These are phyloP conservation scores for Rhododendron griersonianum DNA, from an alignment of 148 eudicot genomes.

Conservation along the genomic window DNA sequence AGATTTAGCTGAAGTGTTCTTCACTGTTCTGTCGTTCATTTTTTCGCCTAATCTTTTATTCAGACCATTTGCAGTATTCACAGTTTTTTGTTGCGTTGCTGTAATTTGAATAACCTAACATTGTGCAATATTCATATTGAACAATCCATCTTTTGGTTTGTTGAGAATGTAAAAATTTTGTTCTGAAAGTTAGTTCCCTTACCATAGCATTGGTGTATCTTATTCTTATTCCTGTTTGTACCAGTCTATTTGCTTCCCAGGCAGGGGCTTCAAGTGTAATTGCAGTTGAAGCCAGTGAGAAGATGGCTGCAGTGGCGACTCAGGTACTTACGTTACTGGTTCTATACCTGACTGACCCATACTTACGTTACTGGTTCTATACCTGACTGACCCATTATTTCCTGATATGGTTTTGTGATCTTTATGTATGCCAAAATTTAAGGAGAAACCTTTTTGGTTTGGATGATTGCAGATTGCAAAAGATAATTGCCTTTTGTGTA, in stretches of 20 bases:
- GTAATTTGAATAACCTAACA: not conserved
- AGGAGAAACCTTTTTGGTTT: conserved; percentile 6
- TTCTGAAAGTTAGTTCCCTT: not conserved
- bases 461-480: conserved; percentile 59
- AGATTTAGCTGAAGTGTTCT: not conserved
- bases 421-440: not conserved
- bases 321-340: conserved; percentile 37
- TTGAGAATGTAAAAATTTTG: not conserved
- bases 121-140: not conserved
- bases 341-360: not conserved
- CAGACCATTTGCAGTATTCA: not conserved
- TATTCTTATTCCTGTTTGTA: conserved; percentile 29
- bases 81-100: not conserved
- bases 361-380: not conserved
- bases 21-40: not conserved
- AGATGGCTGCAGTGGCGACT: conserved; percentile 86
- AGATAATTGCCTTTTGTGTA: conserved; percentile 56
- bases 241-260: conserved; percentile 92
- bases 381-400: not conserved
- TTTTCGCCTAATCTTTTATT: not conserved
- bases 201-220: not conserved
- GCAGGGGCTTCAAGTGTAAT: conserved; percentile 89
- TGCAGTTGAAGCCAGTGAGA: conserved; percentile 93
- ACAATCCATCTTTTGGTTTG: not conserved
- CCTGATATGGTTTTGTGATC: not conserved